A percentile compares a stretch with the other conserved stretches of the same genome.
Conservation (phyloP, 805 yeast genomes). For the Clavispora santaluciae region DNA sequence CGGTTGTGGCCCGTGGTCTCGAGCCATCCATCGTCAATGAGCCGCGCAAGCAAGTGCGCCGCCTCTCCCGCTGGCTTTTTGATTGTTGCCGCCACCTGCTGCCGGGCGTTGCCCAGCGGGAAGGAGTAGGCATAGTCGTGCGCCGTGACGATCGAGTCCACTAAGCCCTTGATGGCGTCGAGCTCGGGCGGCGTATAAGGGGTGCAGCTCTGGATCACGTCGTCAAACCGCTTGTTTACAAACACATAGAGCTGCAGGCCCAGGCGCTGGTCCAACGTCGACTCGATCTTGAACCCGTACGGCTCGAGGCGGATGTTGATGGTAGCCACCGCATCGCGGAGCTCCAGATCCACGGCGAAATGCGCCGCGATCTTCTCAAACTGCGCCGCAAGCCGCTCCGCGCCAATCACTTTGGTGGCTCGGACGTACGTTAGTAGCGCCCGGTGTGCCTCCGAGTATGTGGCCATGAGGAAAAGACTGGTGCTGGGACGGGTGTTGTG, state of each 20-base stretch:
- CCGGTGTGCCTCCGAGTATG: conserved; percentile 12
- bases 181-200: conserved; percentile 34
- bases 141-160: conserved; percentile 43
- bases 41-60: conserved; percentile 29
- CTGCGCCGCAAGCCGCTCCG: conserved; percentile 4
- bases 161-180: conserved; percentile 39
- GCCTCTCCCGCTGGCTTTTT: conserved; percentile 34
- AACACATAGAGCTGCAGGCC: conserved; percentile 31
- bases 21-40: conserved; percentile 54
- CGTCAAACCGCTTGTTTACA: conserved; percentile 38
- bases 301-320: conserved; percentile 30
- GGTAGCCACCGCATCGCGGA: conserved; percentile 17
- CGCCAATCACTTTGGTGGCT: conserved; percentile 7
- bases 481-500: too few species aligned
- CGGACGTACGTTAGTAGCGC: conserved; percentile 14
- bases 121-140: conserved; percentile 31
- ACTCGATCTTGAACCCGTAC: conserved; percentile 42
- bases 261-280: conserved; percentile 31
- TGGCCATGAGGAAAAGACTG: too few species aligned
- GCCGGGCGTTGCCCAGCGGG: conserved; percentile 32
- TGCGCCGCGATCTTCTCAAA: conserved; percentile 6
- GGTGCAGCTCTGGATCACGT: conserved; percentile 36
- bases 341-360: conserved; percentile 7
- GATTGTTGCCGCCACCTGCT: conserved; percentile 20
- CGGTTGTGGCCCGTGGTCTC: conserved; percentile 25